Percentiles rank a stretch among this genome's conserved stretches.
Conservation (phyloP, 2,329 filamentous ascomycete species). For the Penicillium paneum region DNA sequence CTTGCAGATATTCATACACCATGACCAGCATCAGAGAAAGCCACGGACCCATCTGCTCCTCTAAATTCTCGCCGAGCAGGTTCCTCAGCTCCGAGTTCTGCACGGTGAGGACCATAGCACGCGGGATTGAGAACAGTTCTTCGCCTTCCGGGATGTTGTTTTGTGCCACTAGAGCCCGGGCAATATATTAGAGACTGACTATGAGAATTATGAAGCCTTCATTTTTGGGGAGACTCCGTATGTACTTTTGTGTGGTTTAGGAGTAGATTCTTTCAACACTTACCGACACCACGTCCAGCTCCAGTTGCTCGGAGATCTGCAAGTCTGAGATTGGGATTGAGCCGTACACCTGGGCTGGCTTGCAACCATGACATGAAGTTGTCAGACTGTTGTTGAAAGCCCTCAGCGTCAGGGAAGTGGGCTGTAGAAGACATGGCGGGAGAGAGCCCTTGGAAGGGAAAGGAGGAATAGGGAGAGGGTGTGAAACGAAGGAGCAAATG, state of each 20-base stretch:
- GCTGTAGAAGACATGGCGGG: constrained; percentile 34
- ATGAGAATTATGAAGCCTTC: constrained; percentile 9
- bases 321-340: constrained; percentile 58
- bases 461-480: constrained; percentile 7
- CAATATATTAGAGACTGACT: constrained; percentile 22
- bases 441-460: constrained; percentile 9
- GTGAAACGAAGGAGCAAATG: background rate
- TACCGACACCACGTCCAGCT: constrained; percentile 63
- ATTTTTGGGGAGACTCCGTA: constrained; percentile 13
- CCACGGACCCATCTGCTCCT: constrained; percentile 49
- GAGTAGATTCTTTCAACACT: constrained; percentile 29
- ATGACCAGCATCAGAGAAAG: constrained; percentile 70
- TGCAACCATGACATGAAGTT: constrained; percentile 59
- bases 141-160: constrained; percentile 70
- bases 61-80: constrained; percentile 56
- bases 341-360: constrained; percentile 48
- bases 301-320: constrained; percentile 55
- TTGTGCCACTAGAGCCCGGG: constrained; percentile 58
- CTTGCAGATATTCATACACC: constrained; percentile 68
- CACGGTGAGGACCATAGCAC: constrained; percentile 65
- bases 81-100: constrained; percentile 67
- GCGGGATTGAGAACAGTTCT: constrained; percentile 75
- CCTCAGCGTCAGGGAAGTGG: constrained; percentile 35
- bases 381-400: constrained; percentile 48
- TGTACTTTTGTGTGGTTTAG: constrained; percentile 20